Percentiles rank a stretch among this genome's conserved stretches.
These are phyloP conservation scores for Corylus heterophylla DNA, from an alignment of 306 rosid species.

Conservation along the genomic window DNA sequence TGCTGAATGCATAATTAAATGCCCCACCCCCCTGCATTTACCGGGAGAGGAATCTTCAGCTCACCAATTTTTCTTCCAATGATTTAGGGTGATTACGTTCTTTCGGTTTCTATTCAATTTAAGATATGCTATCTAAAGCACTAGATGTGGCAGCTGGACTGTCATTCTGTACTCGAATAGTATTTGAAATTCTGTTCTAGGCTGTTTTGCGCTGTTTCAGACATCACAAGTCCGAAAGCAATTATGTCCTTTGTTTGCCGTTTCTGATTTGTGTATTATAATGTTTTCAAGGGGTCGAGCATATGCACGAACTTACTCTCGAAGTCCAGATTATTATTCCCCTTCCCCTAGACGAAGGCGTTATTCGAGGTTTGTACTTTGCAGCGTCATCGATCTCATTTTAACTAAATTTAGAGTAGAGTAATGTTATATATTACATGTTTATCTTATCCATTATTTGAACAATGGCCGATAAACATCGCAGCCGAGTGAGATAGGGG, in stretches of 20 bases:
- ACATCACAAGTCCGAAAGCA: background rate
- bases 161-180: background rate
- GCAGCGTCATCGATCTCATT: too few species aligned
- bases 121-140: background rate
- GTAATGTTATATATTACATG: too few species aligned
- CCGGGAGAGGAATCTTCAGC: background rate
- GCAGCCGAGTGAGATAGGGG: too few species aligned
- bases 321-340: slow-evolving; percentile 48
- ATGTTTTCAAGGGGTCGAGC: slow-evolving; percentile 35
- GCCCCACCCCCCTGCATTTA: background rate
- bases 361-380: slow-evolving; percentile 47
- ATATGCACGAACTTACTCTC: slow-evolving; percentile 44
- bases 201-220: background rate
- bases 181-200: background rate
- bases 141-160: background rate
- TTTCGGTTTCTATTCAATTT: background rate
- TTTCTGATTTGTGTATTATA: background rate
- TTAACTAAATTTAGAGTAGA: too few species aligned
- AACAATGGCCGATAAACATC: too few species aligned
- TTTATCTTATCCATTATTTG: too few species aligned
- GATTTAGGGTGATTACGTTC: background rate
- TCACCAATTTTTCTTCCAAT: background rate
- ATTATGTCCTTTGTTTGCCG: background rate
- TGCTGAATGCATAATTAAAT: background rate
- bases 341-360: slow-evolving; percentile 47